Conservation (phyloP, 495 filamentous ascomycete genomes). For the Penicillium parvum region DNA sequence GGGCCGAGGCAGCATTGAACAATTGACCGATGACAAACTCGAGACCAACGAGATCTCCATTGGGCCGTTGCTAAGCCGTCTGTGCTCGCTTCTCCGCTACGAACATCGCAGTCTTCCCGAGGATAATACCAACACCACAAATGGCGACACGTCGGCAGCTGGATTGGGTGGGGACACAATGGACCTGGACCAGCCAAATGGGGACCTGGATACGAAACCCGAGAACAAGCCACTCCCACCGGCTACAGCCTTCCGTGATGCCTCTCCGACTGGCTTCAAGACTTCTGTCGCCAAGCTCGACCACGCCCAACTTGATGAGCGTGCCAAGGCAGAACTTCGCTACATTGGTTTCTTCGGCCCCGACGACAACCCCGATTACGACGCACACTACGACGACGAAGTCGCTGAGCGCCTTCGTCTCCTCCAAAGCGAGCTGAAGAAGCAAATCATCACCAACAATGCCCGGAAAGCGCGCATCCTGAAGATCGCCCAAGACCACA, state of each 20-base stretch:
- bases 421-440: conserved; percentile 75
- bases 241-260: conserved; percentile 74
- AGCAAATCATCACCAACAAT: conserved; percentile 79
- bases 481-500: conserved; percentile 80
- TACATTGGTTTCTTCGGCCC: conserved; percentile 83
- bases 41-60: conserved; percentile 90
- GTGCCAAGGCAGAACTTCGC: conserved; percentile 85
- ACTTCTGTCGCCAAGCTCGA: conserved; percentile 62
- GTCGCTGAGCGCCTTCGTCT: conserved; percentile 83
- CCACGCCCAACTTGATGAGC: conserved; percentile 80
- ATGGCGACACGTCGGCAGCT: conserved; percentile 45
- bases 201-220: conserved; percentile 41
- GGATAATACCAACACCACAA: conserved; percentile 48
- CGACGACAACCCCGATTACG: conserved; percentile 69
- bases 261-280: conserved; percentile 55
- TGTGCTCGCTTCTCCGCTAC: conserved; percentile 76
- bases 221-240: conserved; percentile 54
- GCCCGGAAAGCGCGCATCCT: conserved; percentile 81
- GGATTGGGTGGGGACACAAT: conserved; percentile 53
- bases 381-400: conserved; percentile 90
- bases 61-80: conserved; percentile 77
- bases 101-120: conserved; percentile 64
- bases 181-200: conserved; percentile 41
- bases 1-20: conserved; percentile 75
- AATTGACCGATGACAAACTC: conserved; percentile 75